A percentile compares a stretch with the other conserved stretches of the same genome.
These are phyloP conservation scores for Heliamphora pulchella DNA, from an alignment of 179 eudicot species.

Conservation along the genomic window DNA sequence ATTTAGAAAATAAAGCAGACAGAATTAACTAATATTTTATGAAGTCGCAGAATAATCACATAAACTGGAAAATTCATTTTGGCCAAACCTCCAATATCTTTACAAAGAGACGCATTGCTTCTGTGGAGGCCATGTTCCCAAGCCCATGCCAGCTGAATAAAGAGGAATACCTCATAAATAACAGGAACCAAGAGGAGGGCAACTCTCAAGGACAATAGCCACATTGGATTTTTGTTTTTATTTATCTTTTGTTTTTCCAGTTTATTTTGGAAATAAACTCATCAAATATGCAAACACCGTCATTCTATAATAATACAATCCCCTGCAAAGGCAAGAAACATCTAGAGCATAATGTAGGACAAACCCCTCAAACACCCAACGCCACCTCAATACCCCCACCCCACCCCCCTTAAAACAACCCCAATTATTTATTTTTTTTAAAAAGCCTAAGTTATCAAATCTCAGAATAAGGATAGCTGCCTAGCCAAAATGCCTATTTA, in stretches of 20 bases:
- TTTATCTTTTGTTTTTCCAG: too few relatives aligned
- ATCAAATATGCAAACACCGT: not conserved
- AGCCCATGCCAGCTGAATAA: conserved; percentile 81
- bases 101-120: conserved; percentile 98
- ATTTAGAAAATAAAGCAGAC: conserved; percentile 2
- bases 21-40: not conserved
- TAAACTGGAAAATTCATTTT: conserved; percentile 9
- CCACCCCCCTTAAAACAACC: too few relatives aligned
- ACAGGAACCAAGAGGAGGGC: not conserved
- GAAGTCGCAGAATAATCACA: not conserved
- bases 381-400: not conserved
- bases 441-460: not conserved
- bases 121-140: conserved; percentile 85
- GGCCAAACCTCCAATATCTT: conserved; percentile 81
- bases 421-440: too few relatives aligned
- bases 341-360: not conserved
- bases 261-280: not conserved
- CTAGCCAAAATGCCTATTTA: not conserved
- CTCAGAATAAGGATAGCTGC: not conserved
- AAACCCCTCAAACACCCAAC: not conserved
- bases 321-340: not conserved
- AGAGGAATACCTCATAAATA: conserved; percentile 10
- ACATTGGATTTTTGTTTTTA: not conserved
- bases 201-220: not conserved
- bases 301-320: not conserved